Conservation (phyloP, 2,329 filamentous ascomycete species). For the Periconia macrospinosa region DNA sequence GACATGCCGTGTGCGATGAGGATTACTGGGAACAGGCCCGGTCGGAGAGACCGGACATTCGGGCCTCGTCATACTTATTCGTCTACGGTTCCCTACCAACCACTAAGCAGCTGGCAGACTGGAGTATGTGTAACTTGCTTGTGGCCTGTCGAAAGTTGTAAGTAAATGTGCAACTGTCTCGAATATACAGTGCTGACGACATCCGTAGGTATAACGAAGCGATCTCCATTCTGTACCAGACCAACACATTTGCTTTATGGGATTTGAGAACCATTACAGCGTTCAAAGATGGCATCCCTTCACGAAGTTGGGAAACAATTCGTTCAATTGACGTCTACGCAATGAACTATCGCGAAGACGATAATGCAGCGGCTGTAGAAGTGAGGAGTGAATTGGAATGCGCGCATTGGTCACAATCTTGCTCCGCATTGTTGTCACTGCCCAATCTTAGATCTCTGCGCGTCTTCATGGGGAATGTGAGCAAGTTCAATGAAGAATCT, state of each 20-base stretch:
- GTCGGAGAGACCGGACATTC: conserved; percentile 4
- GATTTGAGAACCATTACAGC: conserved; percentile 2
- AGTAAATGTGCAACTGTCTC: background rate
- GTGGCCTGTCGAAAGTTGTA: conserved; percentile 3
- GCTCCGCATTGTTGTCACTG: conserved; percentile 2
- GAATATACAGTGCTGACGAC: background rate
- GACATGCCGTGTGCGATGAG: conserved; percentile 6
- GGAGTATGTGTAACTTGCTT: conserved; percentile 7
- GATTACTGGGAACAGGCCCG: conserved; percentile 9
- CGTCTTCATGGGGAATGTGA: conserved; percentile 4
- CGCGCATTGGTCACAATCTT: conserved; percentile 4
- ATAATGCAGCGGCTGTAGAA: conserved; percentile 4
- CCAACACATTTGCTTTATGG: conserved; percentile 10
- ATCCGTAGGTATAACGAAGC: conserved; percentile 7
- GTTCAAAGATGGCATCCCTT: background rate
- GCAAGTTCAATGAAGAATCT: conserved; percentile 2
- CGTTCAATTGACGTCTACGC: conserved; percentile 4
- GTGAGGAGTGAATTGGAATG: conserved; percentile 3
- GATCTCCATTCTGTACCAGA: conserved; percentile 3
- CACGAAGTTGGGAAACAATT: conserved; percentile 1
- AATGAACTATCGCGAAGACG: conserved; percentile 8
- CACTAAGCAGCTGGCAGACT: conserved; percentile 9
- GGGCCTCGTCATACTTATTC: conserved; percentile 11
- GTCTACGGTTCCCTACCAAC: conserved; percentile 10
- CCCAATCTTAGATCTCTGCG: conserved; percentile 3